Conservation (phyloP, 116 monocot genomes). For the Posidonia oceanica region DNA sequence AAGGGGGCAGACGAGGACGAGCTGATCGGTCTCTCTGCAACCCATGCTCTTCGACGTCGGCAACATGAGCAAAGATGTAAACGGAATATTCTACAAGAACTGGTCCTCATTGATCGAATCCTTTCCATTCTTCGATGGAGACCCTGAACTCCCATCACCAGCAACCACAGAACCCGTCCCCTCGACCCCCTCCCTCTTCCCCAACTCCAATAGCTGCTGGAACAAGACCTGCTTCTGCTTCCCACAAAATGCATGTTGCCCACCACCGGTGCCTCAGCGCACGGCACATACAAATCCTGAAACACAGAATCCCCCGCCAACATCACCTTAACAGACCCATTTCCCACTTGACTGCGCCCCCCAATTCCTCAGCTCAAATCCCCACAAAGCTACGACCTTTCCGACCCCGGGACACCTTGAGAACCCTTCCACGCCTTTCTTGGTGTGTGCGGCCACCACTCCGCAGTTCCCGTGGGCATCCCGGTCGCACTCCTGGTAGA, state of each 20-base stretch:
- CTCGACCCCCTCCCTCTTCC: no score
- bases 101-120: conserved; percentile 1
- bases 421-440: conserved; percentile 38
- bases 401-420: conserved; percentile 52
- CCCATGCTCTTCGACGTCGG: conserved; percentile 14
- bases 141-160: conserved; percentile 17
- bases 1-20: no score
- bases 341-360: background rate
- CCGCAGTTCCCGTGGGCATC: conserved; percentile 15
- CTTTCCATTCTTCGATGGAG: conserved; percentile 18
- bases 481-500: conserved; percentile 49
- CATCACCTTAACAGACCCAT: conserved; percentile 22
- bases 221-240: no score
- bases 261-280: conserved; percentile 8
- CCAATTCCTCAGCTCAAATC: conserved; percentile 25
- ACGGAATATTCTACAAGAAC: conserved; percentile 20
- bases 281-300: conserved; percentile 58
- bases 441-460: conserved; percentile 5
- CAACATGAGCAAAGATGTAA: conserved; percentile 44
- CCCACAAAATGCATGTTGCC: background rate
- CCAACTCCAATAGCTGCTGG: no score
- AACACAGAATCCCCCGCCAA: conserved; percentile 26
- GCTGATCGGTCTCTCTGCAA: conserved; percentile 20
- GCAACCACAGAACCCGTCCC: no score
- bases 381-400: conserved; percentile 45